A percentile compares a stretch with the other conserved stretches of the same genome.
These are phyloP conservation scores for Oryza coarctata DNA, from an alignment of 176 grass and related monocot genomes.

Conservation along the genomic window DNA sequence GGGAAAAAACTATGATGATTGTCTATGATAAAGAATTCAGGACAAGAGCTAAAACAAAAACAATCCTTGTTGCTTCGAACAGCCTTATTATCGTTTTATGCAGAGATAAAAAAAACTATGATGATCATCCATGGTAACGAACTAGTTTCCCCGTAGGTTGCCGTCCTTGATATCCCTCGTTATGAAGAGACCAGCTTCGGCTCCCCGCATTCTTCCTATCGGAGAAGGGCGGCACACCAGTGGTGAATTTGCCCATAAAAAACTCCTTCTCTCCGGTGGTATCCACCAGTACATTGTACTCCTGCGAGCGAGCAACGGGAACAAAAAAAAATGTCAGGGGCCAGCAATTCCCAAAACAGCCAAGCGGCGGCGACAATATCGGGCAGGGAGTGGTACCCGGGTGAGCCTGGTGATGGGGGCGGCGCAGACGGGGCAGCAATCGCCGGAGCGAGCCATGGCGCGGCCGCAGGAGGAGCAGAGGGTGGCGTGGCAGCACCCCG, in stretches of 20 bases:
- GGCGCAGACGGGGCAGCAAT: slow-evolving; percentile 51
- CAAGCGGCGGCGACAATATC: background rate
- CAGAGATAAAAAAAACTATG: no score
- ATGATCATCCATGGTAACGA: slow-evolving; percentile 9
- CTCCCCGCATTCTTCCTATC: slow-evolving; percentile 56
- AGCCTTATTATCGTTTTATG: background rate
- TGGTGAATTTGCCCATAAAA: slow-evolving; percentile 64
- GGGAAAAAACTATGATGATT: no score
- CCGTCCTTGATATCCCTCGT: slow-evolving; percentile 62
- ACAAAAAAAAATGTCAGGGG: background rate
- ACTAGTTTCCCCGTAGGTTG: slow-evolving; percentile 55
- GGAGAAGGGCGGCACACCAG: slow-evolving; percentile 63
- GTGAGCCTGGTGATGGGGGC: slow-evolving; percentile 65
- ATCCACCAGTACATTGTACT: slow-evolving; percentile 64
- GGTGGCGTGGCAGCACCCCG: slow-evolving; percentile 70
- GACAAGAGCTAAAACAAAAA: background rate
- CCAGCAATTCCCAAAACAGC: background rate
- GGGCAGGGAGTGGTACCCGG: slow-evolving; percentile 45
- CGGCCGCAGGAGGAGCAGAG: slow-evolving; percentile 65
- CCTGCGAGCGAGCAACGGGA: slow-evolving; percentile 34
- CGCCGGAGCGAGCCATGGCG: slow-evolving; percentile 44
- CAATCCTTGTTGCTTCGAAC: background rate
- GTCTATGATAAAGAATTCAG: background rate
- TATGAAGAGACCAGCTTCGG: slow-evolving; percentile 70
- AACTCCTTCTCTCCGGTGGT: slow-evolving; percentile 47